A percentile compares a stretch with the other conserved stretches of the same genome.
phyloP scores from a whole-genome alignment of 441 rosid species.

The Daphne laureola region DNA sequence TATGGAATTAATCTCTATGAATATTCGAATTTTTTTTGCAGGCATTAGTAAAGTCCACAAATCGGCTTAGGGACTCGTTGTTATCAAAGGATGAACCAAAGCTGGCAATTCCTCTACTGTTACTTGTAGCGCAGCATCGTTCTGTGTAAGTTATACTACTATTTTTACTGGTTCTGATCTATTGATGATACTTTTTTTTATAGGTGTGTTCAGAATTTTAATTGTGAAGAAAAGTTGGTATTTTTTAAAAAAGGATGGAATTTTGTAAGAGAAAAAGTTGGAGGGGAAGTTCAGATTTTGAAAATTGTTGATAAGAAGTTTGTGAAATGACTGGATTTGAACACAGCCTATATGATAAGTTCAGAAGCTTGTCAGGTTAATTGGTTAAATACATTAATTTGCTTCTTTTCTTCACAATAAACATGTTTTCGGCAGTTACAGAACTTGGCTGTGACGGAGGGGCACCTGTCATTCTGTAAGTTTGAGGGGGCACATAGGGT shows the following conservation, averaged over 20 bases:
- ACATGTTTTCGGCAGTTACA: too few relatives aligned
- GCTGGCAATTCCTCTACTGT: slow-evolving; percentile 84
- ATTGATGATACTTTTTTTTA: slow-evolving; percentile 11
- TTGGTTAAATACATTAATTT: too few relatives aligned
- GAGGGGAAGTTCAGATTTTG: too few relatives aligned
- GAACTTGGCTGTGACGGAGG: too few relatives aligned
- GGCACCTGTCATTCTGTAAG: too few relatives aligned
- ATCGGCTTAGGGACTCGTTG: slow-evolving; percentile 89
- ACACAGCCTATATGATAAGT: too few relatives aligned
- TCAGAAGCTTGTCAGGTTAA: too few relatives aligned
- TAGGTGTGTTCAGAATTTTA: slow-evolving; percentile 6
- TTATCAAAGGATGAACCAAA: slow-evolving; percentile 96
- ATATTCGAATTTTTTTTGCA: slow-evolving; percentile 26
- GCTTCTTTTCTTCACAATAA: too few relatives aligned
- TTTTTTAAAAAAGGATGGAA: slow-evolving; percentile 7
- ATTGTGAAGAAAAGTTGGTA: slow-evolving; percentile 5
- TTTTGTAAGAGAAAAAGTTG: not conserved
- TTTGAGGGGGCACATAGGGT: too few relatives aligned
- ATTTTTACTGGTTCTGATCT: not conserved
- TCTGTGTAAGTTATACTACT: slow-evolving; percentile 68
- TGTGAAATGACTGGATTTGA: too few relatives aligned
- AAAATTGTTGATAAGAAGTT: too few relatives aligned
- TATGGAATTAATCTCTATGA: not conserved
- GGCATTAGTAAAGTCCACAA: slow-evolving; percentile 94
- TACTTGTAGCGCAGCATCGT: slow-evolving; percentile 96